These are phyloP conservation scores for Penicillium turbatum DNA, from an alignment of 495 filamentous ascomycete species.

Conservation along the genomic window DNA sequence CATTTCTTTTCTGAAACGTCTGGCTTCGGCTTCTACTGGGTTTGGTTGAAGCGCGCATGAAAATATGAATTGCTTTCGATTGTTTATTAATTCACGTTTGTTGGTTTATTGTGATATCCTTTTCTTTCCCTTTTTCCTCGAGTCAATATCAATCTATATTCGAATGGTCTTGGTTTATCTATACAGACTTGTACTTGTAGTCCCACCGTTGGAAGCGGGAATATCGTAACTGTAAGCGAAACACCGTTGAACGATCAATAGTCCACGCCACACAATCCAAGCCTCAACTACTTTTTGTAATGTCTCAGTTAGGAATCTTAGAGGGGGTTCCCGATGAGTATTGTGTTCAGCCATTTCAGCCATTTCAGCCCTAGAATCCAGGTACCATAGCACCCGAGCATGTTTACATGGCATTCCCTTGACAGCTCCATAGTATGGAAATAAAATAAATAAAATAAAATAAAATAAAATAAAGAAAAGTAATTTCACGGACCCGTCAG, in stretches of 20 bases:
- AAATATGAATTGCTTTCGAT: conserved; percentile 5
- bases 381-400: no score
- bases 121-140: conserved; percentile 8
- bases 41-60: conserved; percentile 14
- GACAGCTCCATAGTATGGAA: no score
- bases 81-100: background rate
- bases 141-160: no score
- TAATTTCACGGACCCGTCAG: no score
- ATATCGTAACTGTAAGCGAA: background rate
- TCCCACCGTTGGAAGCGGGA: no score
- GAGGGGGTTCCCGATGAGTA: background rate
- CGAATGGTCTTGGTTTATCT: background rate
- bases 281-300: no score
- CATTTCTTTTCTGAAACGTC: no score
- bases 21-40: background rate
- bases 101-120: conserved; percentile 18
- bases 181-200: no score
- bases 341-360: no score
- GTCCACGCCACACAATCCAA: background rate
- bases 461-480: no score
- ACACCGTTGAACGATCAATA: background rate
- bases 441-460: no score
- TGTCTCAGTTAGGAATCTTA: background rate
- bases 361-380: no score
- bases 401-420: background rate